Base-by-base conservation (phyloP, 306 rosid genomes). In the Gastrolobium bilobum region DNA sequence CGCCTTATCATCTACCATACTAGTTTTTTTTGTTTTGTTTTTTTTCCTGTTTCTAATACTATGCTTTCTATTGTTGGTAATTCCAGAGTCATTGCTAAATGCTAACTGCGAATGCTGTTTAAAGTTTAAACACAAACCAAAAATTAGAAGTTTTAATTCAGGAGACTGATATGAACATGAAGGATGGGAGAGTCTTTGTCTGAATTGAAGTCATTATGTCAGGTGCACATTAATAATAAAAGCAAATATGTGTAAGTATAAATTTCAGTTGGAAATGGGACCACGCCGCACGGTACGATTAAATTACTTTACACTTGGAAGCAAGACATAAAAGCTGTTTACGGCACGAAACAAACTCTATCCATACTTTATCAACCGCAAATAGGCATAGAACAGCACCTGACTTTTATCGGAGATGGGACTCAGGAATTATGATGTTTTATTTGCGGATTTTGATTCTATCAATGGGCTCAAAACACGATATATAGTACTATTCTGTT, bases 331-430 rank as follows among this genome's bases (percentile, higher is more conserved):
- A 48, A 43, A 15, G 26, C 10, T 29, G 33, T 44, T 9, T 1
- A 48, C 63, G 62, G 2, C 72, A 75, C 80, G 80, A n/a, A 62
- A 62, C 63, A 75, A 75, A 37, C 39, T 61, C 80, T 3, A 4
- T 52, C 64, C 10, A 4, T 6, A 2, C 33, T 39, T 73, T 73
- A 40, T 11, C n/a, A 73, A 56, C 33, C 42, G 20, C 78, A 57
- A 73, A 73, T 57, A 30, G 78, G 4, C 26, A 43, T 40, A 42
- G 8, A 42, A 73, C 78, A 73, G 4, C 77, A 11, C 14, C 8
- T 6, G 6, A 38, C 11, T 69, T 52, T 51, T 51, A 51, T 14
- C 0, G 3, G 30, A 3, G 57, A 51, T 4, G 30, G 57, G 9
- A 7, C 30, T n/a, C 30, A 4, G 8, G 8, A 7, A 51, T n/a